Conservation (phyloP, 2,329 filamentous ascomycete genomes). For the Exophiala alcalophila region DNA sequence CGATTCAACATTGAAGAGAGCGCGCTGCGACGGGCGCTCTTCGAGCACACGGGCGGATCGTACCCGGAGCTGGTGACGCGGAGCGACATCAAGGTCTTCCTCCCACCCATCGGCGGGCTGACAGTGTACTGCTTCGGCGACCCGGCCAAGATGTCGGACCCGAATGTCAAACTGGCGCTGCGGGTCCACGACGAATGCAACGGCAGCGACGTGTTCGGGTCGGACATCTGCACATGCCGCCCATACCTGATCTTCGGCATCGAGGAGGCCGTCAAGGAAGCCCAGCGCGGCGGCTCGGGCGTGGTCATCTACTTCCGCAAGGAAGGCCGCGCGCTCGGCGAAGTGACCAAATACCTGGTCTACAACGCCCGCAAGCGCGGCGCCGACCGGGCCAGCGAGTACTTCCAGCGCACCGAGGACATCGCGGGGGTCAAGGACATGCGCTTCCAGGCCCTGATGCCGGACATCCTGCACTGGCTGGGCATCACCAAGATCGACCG, state of each 20-base stretch:
- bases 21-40: conserved; percentile 77
- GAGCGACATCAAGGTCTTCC: conserved; percentile 89
- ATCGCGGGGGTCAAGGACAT: conserved; percentile 95
- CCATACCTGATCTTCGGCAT: conserved; percentile 97
- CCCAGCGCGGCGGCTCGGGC: conserved; percentile 86
- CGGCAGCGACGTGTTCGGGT: conserved; percentile 94
- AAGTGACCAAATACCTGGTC: conserved; percentile 86
- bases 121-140: conserved; percentile 98
- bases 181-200: conserved; percentile 90
- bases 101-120: conserved; percentile 90
- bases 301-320: conserved; percentile 99
- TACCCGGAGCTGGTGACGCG: conserved; percentile 96
- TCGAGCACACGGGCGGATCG: conserved; percentile 92
- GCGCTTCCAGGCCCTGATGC: conserved; percentile 98
- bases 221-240: conserved; percentile 90
- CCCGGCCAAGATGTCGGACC: conserved; percentile 87
- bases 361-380: conserved; percentile 50
- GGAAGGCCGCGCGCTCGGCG: conserved; percentile 88
- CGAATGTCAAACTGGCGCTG: conserved; percentile 74
- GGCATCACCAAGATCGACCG: conserved; percentile 98
- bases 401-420: conserved; percentile 97
- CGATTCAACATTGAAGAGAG: conserved; percentile 94
- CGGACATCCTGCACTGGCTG: conserved; percentile 95
- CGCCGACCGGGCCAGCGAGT: conserved; percentile 68
- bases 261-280: conserved; percentile 95